Percentiles rank a stretch among this genome's conserved stretches.
Conservation (phyloP, 306 rosid genomes). For the Rosa chinensis region DNA sequence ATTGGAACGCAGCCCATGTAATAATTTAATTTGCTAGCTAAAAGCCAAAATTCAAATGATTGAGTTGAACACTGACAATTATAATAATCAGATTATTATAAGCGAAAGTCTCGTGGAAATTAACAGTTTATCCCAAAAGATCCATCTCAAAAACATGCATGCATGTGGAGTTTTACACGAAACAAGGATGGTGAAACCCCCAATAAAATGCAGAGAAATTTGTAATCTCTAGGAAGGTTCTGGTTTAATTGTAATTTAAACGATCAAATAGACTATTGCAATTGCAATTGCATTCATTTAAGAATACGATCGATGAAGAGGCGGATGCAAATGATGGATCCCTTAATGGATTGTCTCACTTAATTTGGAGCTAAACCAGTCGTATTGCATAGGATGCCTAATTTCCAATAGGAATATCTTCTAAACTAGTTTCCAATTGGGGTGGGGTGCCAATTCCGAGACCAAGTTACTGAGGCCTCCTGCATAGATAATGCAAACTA, state of each 20-base stretch:
- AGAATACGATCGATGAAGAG: not conserved
- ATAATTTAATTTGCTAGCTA: not conserved
- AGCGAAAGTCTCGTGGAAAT: too few species aligned
- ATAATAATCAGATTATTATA: not conserved
- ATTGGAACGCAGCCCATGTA: not conserved
- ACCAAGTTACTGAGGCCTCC: not conserved
- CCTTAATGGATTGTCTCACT: not conserved
- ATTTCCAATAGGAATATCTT: not conserved
- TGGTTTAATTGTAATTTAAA: not conserved
- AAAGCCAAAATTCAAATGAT: not conserved
- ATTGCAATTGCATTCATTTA: not conserved
- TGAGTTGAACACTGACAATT: not conserved
- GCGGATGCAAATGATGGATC: not conserved
- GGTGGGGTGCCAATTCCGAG: not conserved
- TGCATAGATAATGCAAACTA: not conserved
- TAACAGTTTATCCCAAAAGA: too few species aligned
- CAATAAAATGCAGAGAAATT: not conserved
- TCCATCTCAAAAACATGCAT: not conserved
- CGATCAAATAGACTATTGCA: not conserved
- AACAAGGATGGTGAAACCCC: not conserved
- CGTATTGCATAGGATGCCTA: not conserved
- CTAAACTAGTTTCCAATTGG: not conserved
- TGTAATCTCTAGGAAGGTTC: not conserved
- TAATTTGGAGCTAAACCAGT: not conserved
- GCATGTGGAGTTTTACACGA: conserved; percentile 6